Conservation (phyloP, 352 stramenopile species). For the Globisporangium alternatum region DNA sequence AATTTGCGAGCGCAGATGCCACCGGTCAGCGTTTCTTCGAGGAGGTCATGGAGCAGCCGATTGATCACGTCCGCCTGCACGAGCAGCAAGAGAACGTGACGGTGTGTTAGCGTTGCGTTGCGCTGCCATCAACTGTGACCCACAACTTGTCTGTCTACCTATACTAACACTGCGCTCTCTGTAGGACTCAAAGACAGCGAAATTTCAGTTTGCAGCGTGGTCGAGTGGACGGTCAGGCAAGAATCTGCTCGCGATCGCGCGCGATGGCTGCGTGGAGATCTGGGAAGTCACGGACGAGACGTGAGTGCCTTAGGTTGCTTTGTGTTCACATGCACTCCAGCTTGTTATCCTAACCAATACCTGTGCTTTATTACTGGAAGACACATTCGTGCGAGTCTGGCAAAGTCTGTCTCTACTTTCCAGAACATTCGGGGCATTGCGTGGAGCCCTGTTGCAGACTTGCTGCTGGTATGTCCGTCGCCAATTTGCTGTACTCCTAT, state of each 20-base stretch:
- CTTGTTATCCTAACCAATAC: slow-evolving; percentile 8
- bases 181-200: neutral
- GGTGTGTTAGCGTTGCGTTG: neutral
- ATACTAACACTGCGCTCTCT: neutral
- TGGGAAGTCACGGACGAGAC: slow-evolving; percentile 31
- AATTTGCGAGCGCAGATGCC: slow-evolving; percentile 2
- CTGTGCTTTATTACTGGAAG: neutral
- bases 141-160: neutral
- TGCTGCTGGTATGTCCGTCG: slow-evolving; percentile 27
- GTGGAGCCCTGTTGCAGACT: slow-evolving; percentile 33
- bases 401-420: slow-evolving; percentile 2
- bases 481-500: neutral
- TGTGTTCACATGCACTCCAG: neutral
- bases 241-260: slow-evolving; percentile 31
- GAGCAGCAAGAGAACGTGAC: neutral
- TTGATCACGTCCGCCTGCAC: slow-evolving; percentile 21
- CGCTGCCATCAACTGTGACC: neutral
- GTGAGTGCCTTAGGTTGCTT: slow-evolving; percentile 12
- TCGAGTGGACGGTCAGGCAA: slow-evolving; percentile 20
- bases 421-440: slow-evolving; percentile 24
- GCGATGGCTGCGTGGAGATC: slow-evolving; percentile 24
- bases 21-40: neutral
- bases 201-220: slow-evolving; percentile 28
- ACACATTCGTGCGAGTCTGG: slow-evolving; percentile 11
- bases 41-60: slow-evolving; percentile 19